Percentiles rank a stretch among this genome's conserved stretches.
Conservation (phyloP, 306 rosid species). For the Cyclanthera cordifolia region DNA sequence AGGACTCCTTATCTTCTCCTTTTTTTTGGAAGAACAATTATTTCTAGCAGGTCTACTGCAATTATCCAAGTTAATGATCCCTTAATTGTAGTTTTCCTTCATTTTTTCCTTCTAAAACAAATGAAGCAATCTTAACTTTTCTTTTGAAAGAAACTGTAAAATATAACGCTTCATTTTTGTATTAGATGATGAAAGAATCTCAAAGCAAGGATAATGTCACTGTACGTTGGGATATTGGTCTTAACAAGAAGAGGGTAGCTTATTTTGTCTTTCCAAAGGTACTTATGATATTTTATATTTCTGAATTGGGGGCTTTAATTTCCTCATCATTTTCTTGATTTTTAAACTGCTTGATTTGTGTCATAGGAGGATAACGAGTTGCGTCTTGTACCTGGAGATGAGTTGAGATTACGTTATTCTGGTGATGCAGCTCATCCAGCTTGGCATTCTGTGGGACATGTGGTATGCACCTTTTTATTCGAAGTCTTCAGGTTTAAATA, state of each 20-base stretch:
- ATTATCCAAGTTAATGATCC: not conserved
- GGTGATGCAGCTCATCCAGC: constrained; percentile 99
- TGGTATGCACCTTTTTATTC: constrained; percentile 38
- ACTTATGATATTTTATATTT: not conserved
- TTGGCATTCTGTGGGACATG: constrained; percentile 99
- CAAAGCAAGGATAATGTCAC: constrained; percentile 97
- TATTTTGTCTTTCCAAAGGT: constrained; percentile 98
- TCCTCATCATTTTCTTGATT: constrained; percentile 4
- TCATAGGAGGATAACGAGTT: constrained; percentile 92
- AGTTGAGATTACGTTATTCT: constrained; percentile 87
- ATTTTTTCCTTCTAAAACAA: not conserved
- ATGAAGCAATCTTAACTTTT: not conserved
- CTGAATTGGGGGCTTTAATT: not conserved
- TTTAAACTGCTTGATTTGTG: constrained; percentile 17
- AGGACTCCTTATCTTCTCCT: not conserved
- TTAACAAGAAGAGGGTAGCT: constrained; percentile 93
- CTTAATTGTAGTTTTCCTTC: not conserved
- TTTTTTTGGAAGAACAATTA: too few species aligned
- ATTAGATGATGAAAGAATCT: constrained; percentile 98
- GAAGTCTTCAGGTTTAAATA: not conserved
- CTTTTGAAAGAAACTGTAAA: constrained; percentile 15
- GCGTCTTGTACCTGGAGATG: constrained; percentile 99
- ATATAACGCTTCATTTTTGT: constrained; percentile 21
- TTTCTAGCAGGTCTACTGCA: too few species aligned
- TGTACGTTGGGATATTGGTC: constrained; percentile 96